Evolutionary conservation across 225 moss, liverwort and hornwort genomes (phyloP).

Genomic region (Rhytidiadelphus loreus): DNA sequence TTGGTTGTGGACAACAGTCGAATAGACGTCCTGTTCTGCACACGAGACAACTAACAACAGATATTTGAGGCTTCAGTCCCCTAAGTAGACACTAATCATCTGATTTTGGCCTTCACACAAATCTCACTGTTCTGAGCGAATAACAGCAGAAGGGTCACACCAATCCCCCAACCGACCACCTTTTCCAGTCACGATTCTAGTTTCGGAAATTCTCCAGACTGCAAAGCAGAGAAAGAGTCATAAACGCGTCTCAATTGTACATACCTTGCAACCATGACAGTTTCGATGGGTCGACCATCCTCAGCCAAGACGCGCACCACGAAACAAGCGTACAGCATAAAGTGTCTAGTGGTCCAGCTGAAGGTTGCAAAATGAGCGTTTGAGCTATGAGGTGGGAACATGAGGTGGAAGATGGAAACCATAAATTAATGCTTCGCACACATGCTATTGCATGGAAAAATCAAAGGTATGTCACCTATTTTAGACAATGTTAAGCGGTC

Average conservation of each 20-base stretch:
- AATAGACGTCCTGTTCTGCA: neutral
- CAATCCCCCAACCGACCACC: neutral
- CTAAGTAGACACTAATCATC: neutral
- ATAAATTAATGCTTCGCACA: no score
- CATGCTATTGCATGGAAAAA: no score
- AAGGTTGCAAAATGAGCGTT: neutral
- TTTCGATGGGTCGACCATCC: neutral
- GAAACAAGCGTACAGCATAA: neutral
- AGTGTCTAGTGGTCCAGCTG: slow-evolving; percentile 6
- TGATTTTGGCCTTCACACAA: neutral
- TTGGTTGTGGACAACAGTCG: neutral
- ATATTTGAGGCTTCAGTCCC: neutral
- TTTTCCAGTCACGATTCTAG: neutral
- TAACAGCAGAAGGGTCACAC: neutral
- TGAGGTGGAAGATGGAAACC: no score
- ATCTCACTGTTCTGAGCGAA: neutral
- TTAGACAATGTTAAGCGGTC: no score
- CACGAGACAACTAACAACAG: neutral
- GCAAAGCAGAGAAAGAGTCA: neutral
- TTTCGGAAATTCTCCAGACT: neutral
- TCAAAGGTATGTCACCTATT: no score
- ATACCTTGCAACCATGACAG: neutral
- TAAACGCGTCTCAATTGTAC: neutral
- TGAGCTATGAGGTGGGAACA: no score
- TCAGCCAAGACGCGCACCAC: neutral